phyloP scores from a whole-genome alignment of 1,284 basidiomycete genomes.

The Erythrobasidium hasegawianum region DNA sequence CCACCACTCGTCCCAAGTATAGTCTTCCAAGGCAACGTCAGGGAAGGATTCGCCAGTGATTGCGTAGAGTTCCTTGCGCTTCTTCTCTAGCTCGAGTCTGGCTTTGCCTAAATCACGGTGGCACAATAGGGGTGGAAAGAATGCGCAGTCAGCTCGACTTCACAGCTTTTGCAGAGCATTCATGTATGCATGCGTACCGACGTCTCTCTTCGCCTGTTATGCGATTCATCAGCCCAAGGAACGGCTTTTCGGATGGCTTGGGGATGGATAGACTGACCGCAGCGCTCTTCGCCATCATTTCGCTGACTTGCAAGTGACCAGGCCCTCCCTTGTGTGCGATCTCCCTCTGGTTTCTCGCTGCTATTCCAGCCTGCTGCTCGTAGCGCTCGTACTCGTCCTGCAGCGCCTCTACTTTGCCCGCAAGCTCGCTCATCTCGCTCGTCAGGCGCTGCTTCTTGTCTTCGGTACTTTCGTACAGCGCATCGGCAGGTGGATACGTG shows the following conservation, averaged over 20 bases:
- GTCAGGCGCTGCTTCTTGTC: background rate
- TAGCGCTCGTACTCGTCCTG: background rate
- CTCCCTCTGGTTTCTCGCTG: background rate
- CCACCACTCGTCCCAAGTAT: slow-evolving; percentile 4
- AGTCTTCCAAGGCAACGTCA: background rate
- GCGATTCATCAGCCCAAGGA: background rate
- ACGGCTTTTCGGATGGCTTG: too few relatives aligned
- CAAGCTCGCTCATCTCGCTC: background rate
- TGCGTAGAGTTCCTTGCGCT: background rate
- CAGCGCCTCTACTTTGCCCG: background rate
- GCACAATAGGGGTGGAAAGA: background rate
- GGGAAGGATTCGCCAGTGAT: background rate
- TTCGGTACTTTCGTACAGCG: background rate
- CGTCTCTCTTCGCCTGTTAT: background rate
- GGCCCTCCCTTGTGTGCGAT: background rate
- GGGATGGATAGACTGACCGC: background rate
- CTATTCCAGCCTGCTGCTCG: background rate
- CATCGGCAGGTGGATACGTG: background rate
- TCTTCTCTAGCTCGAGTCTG: background rate
- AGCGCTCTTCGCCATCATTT: background rate
- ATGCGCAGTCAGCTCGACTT: background rate
- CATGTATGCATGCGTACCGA: background rate
- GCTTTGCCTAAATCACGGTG: background rate
- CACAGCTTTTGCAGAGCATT: background rate
- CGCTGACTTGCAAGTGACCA: background rate